Percentiles rank a stretch among this genome's conserved stretches.
These are phyloP conservation scores for Onygena corvina DNA, from an alignment of 2,329 filamentous ascomycete genomes.

Conservation along the genomic window DNA sequence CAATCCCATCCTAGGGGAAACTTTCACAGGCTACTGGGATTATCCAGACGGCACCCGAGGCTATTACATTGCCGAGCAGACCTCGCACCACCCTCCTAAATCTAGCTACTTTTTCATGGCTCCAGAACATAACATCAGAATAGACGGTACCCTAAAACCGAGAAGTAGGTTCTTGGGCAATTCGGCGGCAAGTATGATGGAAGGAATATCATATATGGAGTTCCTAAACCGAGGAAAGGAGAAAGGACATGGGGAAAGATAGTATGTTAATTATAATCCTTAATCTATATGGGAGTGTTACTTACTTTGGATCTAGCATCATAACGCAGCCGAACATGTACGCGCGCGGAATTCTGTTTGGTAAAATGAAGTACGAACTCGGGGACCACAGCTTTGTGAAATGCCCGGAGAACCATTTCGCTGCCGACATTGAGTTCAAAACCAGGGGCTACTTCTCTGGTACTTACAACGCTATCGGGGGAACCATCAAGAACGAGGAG, in stretches of 20 bases:
- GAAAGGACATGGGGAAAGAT: conserved; percentile 59
- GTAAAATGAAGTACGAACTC: conserved; percentile 99
- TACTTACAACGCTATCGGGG: conserved; percentile 91
- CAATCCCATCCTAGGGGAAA: conserved; percentile 91
- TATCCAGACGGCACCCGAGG: conserved; percentile 70
- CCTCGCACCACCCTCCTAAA: conserved; percentile 94
- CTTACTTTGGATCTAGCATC: conserved; percentile 44
- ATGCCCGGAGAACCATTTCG: conserved; percentile 76
- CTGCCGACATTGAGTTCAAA: conserved; percentile 94
- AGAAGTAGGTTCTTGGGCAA: conserved; percentile 92
- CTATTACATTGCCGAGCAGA: conserved; percentile 96
- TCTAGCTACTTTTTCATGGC: conserved; percentile 99
- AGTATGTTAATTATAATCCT: conserved; percentile 48
- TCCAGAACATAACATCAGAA: conserved; percentile 82
- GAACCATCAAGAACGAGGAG: conserved; percentile 75
- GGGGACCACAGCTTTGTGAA: conserved; percentile 89
- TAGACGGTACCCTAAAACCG: conserved; percentile 90
- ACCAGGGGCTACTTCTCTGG: conserved; percentile 95
- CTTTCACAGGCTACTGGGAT: conserved; percentile 93
- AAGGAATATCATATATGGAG: conserved; percentile 78
- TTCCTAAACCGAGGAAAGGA: conserved; percentile 65
- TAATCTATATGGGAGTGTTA: neutral
- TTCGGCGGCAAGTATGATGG: conserved; percentile 96
- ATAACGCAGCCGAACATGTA: conserved; percentile 99
- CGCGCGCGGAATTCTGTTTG: conserved; percentile 87